A percentile compares a stretch with the other conserved stretches of the same genome.
phyloP scores from a whole-genome alignment of 2,329 filamentous ascomycete genomes.

The Botrytis elliptica region DNA sequence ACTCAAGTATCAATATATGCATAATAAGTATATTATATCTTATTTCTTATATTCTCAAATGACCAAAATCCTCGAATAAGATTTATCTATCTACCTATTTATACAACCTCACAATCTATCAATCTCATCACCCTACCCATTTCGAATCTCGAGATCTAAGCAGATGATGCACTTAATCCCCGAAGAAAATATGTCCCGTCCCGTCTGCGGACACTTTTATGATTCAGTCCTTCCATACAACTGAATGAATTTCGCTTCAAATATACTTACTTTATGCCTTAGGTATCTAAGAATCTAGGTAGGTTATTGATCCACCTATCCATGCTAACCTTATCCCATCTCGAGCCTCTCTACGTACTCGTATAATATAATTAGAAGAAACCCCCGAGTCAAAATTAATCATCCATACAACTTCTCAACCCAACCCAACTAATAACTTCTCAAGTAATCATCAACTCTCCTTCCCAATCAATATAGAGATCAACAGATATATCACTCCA shows the following conservation, averaged over 20 bases:
- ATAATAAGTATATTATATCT: too few species aligned
- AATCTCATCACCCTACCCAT: neutral
- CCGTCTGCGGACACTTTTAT: neutral
- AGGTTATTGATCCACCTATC: neutral
- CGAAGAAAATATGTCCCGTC: neutral
- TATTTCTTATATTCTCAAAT: neutral
- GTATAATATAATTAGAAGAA: neutral
- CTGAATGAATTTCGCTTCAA: neutral
- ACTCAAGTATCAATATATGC: neutral
- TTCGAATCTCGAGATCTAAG: neutral
- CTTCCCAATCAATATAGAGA: neutral
- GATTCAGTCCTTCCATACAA: neutral
- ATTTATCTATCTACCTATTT: neutral
- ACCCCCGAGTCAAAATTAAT: neutral
- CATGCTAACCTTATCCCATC: neutral
- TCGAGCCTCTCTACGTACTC: too few species aligned
- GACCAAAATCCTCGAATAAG: neutral
- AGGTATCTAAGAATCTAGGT: neutral
- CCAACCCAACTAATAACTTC: too few species aligned
- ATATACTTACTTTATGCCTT: neutral
- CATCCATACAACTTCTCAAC: too few species aligned
- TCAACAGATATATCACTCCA: neutral
- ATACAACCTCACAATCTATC: neutral
- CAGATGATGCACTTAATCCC: slow-evolving; percentile 1
- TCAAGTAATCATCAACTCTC: neutral